phyloP scores from a whole-genome alignment of 129 eudicot species.

The sunflower (Helianthus annuus) region DNA sequence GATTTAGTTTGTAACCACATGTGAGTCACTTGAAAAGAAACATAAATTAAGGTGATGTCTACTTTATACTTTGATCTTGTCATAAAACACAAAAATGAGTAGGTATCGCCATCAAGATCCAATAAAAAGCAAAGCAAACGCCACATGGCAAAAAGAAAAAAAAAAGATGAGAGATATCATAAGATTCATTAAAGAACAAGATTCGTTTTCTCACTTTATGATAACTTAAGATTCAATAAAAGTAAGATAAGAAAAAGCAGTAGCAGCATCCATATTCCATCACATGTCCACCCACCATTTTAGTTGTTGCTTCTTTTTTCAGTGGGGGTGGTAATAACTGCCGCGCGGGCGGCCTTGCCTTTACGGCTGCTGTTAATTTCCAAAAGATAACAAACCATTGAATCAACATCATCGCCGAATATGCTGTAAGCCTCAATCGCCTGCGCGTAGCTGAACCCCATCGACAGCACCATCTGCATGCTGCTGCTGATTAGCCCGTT shows the following conservation, averaged over 20 bases:
- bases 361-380: conserved; percentile 82
- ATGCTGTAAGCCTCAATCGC: conserved; percentile 78
- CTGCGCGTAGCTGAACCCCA: conserved; percentile 93
- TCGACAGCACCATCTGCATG: conserved; percentile 73
- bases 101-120: conserved; percentile 24
- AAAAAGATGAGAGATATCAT: neutral
- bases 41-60: neutral
- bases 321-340: no score
- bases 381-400: conserved; percentile 85
- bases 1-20: no score
- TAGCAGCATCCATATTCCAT: neutral
- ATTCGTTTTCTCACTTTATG: conserved; percentile 12
- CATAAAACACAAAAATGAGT: neutral
- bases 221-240: conserved; percentile 2
- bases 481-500: no score
- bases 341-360: conserved; percentile 25
- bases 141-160: conserved; percentile 29
- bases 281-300: conserved; percentile 9
- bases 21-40: no score
- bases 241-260: conserved; percentile 4
- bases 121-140: conserved; percentile 17
- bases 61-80: conserved; percentile 2
- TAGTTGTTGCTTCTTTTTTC: neutral
- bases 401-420: conserved; percentile 91
- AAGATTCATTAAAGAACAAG: conserved; percentile 13